A percentile compares a stretch with the other conserved stretches of the same genome.
These are phyloP conservation scores for Ceratobasidium sp. DNA, from an alignment of 1,284 basidiomycete species.

Conservation along the genomic window DNA sequence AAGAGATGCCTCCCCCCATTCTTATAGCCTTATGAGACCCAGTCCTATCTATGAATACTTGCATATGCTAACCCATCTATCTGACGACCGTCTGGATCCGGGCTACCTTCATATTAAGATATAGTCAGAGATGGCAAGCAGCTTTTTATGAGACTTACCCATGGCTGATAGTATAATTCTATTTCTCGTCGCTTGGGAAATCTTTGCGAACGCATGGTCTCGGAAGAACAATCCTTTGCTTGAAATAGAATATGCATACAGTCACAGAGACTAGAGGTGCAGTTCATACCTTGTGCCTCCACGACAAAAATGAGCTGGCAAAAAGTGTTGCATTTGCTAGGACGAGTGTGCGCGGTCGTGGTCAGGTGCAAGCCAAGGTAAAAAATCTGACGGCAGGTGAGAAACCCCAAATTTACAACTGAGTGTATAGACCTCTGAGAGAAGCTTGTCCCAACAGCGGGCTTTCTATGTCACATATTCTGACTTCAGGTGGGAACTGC, in stretches of 20 bases:
- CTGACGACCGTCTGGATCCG: conserved; percentile 79
- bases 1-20: conserved; percentile 84
- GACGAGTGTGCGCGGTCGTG: neutral
- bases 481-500: neutral
- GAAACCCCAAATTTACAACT: neutral
- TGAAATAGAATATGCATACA: neutral
- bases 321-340: conserved; percentile 58
- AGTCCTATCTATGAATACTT: conserved; percentile 46
- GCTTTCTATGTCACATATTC: neutral
- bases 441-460: neutral
- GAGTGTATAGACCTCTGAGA: neutral
- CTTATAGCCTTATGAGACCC: conserved; percentile 49
- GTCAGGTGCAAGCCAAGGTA: neutral
- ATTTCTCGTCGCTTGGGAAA: conserved; percentile 29
- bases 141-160: conserved; percentile 15
- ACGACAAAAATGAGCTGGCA: conserved; percentile 41
- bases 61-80: conserved; percentile 63
- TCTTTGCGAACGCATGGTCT: conserved; percentile 26
- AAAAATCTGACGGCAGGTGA: neutral
- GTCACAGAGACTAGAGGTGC: neutral
- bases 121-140: neutral
- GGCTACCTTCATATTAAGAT: conserved; percentile 64
- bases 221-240: conserved; percentile 44
- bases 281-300: conserved; percentile 43
- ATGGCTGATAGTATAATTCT: conserved; percentile 42